Evolutionary conservation across 108 stramenopile species (phyloP), one percentile per base, ranked within the genome.

Genomic region (Pseudonitzschia multiseries): DNA sequence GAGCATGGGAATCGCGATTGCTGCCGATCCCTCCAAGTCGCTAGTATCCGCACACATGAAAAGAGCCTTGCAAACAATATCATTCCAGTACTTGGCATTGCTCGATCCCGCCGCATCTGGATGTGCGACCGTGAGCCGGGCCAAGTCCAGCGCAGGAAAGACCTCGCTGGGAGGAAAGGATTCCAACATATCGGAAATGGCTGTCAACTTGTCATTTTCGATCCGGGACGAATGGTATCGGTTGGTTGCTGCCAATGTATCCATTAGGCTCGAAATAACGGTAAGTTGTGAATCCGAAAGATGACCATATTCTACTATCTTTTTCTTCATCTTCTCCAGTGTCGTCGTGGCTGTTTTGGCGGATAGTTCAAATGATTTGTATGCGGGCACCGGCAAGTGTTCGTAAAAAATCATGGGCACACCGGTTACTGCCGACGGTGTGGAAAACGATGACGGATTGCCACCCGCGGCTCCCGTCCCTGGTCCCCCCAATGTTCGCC

Each of bases 1-100:
- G 43, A 95, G 63, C 94, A 95, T 93, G 0, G 94, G 94, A 61
- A 95, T 84, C 2, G 91, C 94, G 14, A 92, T 84, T n/a, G 82
- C 80, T 12, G 84, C 77, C n/a, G 82, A 85, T 53, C 84, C 79
- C 48, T 59, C 66, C 68, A 79, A 56, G 29, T 42, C 65, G 43
- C 29, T 78, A 44, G 52, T 81, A 18, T 76, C 54, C 15, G 67
- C 69, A 20, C 65, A 70, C 29, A 74, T 10, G 60, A 36, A 22
- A 22, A 75, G 41, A 8, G 70, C 73, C 43, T 79, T 76, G n/a
- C 22, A 24, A 42, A 83, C 22, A 0, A 77, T 72, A 14, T 80
- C 76, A 28, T 77, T 78, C 93, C 93, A 93, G 68, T 77, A 85
- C 14, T 24, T 69, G 8, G 53, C 65, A 46, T 84, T 72, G 32